A percentile compares a stretch with the other conserved stretches of the same genome.
Conservation (phyloP, 495 filamentous ascomycete genomes). For the Daldinia loculata region DNA sequence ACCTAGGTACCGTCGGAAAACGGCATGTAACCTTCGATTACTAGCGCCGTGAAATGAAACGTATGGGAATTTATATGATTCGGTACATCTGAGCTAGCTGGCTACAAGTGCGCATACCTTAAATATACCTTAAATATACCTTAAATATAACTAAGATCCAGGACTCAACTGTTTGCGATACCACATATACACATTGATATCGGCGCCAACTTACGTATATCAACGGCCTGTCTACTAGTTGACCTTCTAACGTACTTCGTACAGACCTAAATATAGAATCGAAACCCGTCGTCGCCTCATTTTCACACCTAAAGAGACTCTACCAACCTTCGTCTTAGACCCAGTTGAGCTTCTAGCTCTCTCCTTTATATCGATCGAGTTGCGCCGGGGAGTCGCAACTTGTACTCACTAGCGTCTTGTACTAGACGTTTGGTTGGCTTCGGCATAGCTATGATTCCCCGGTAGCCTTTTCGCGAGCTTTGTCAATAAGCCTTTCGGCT, state of each 20-base stretch:
- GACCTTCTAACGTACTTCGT: neutral
- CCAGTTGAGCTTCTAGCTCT: conserved; percentile 3
- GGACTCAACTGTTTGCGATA: conserved; percentile 9
- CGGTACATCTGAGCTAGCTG: conserved; percentile 12
- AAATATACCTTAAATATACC: too few species aligned
- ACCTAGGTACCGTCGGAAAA: neutral
- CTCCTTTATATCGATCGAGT: conserved; percentile 14
- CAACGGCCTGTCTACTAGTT: neutral
- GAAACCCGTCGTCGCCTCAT: neutral
- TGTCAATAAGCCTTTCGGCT: conserved; percentile 42
- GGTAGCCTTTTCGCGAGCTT: conserved; percentile 46
- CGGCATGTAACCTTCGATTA: conserved; percentile 34
- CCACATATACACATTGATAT: neutral
- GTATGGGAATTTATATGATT: conserved; percentile 6
- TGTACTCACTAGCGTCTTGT: conserved; percentile 23
- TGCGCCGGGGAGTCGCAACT: conserved; percentile 23
- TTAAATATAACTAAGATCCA: neutral
- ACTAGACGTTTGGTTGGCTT: conserved; percentile 23
- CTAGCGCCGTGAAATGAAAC: conserved; percentile 18
- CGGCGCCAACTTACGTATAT: neutral
- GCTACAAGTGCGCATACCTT: conserved; percentile 7
- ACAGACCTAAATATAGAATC: neutral
- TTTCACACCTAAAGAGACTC: neutral
- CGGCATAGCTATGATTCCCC: conserved; percentile 46
- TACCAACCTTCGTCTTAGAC: neutral